Base-by-base conservation (phyloP, 2,329 filamentous ascomycete genomes). In the Aciculosporium take region DNA sequence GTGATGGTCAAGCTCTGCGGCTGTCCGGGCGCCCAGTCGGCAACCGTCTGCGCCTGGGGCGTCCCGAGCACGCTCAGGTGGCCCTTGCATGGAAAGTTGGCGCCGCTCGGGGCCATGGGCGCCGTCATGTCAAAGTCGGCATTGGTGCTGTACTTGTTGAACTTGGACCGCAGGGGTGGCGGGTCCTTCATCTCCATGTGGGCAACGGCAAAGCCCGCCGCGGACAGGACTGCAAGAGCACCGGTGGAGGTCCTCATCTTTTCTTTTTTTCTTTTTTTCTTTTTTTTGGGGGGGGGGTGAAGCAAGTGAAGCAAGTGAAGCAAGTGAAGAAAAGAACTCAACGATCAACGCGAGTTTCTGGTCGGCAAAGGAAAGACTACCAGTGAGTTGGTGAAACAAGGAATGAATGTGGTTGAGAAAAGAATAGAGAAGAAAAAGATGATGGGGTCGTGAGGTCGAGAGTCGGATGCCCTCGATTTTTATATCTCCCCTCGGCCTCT, bases 71-170 rank as follows among this genome's bases (percentile, higher is more conserved):
- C 61, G 37, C 54, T 58, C 38, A 71, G 65, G 56, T 67, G 67
- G 48, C 79, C 78, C 65, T 87, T 87, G 72, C 84, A 91, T 5
- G 84, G 80, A 58, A 76, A 91, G 60, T 87, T 72, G 44, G 68
- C 66, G 21, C 80, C 79, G 45, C 68, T 64, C 17, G 66, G 54
- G 2, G 61, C 55, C 37, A 91, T 68, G 3, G 84, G 84, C 13
- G 69, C 68, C 28, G 77, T 84, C 64, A 85, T 84, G 51, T 72
- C 74, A 65, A 81, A 85, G 63, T 88, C 81, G 55, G 75, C 68
- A 41, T 69, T 59, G 45, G 55, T 51, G 47, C 64, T 58, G 51
- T 66, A 59, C 37, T 66, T 61, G 62, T 75, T 74, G 57, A 56
- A 58, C 60, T 70, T 71, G 52, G 69, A 72, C 42, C 62, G 61